These are phyloP conservation scores for Dicorynia guianensis DNA, from an alignment of 306 rosid genomes.

Conservation along the genomic window DNA sequence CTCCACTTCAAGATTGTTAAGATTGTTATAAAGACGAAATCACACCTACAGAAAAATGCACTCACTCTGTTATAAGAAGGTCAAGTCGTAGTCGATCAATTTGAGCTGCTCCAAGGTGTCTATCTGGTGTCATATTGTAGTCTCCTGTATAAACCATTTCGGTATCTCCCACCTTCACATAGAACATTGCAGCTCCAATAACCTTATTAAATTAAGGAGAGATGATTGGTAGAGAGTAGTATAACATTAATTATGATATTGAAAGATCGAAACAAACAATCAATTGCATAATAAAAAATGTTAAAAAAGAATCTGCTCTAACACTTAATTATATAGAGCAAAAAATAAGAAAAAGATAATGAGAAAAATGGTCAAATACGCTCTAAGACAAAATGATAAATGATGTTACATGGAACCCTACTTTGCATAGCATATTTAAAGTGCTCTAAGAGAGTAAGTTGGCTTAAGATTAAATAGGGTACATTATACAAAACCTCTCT, in stretches of 20 bases:
- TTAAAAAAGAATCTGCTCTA: background rate
- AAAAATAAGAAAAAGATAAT: background rate
- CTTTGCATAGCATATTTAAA: constrained; percentile 12
- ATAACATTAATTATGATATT: constrained; percentile 29
- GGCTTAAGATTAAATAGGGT: too few relatives aligned
- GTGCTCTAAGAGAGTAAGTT: background rate
- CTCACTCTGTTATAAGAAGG: constrained; percentile 92
- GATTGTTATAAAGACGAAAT: background rate
- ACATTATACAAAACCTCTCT: too few relatives aligned
- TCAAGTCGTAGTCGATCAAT: constrained; percentile 85
- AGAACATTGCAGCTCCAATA: constrained; percentile 96
- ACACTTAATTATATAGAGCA: background rate
- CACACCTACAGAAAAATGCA: constrained; percentile 14
- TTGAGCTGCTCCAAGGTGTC: constrained; percentile 99
- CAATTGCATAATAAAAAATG: too few relatives aligned
- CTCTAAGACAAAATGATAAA: constrained; percentile 28
- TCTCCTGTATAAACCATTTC: constrained; percentile 95
- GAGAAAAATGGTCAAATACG: background rate
- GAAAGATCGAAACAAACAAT: constrained; percentile 11
- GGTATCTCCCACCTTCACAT: constrained; percentile 91
- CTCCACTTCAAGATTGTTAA: constrained; percentile 29
- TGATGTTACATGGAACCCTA: constrained; percentile 14
- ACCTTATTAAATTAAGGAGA: constrained; percentile 61
- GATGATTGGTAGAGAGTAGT: constrained; percentile 21
- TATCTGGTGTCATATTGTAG: constrained; percentile 96